A percentile compares a stretch with the other conserved stretches of the same genome.
phyloP scores from a whole-genome alignment of 768 basidiomycete species.

The Russula virescens region DNA sequence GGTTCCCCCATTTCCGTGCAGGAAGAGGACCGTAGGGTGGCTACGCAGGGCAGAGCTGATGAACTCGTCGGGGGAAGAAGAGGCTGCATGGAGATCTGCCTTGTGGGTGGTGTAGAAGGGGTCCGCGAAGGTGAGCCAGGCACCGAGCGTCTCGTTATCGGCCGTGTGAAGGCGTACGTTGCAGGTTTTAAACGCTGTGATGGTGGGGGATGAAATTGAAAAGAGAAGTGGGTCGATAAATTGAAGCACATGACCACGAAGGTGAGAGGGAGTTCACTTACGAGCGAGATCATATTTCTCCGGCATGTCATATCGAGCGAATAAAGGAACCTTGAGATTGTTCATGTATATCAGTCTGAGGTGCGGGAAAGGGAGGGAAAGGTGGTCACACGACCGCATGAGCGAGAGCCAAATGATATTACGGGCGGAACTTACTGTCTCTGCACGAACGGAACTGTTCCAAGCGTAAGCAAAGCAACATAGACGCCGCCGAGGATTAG shows the following conservation, averaged over 20 bases:
- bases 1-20: conserved; percentile 87
- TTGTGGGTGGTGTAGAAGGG: conserved; percentile 38
- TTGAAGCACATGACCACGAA: background rate
- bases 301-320: conserved; percentile 58
- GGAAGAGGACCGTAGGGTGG: conserved; percentile 78
- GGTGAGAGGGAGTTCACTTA: conserved; percentile 33
- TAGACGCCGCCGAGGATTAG: conserved; percentile 37
- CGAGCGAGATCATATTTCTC: conserved; percentile 80
- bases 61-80: conserved; percentile 35
- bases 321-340: conserved; percentile 54
- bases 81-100: conserved; percentile 35
- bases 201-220: background rate
- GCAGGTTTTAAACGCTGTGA: conserved; percentile 46
- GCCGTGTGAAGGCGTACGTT: conserved; percentile 65
- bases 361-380: background rate
- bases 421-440: conserved; percentile 45
- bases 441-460: conserved; percentile 61
- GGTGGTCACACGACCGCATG: conserved; percentile 29
- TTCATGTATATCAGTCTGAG: conserved; percentile 61
- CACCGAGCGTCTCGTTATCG: conserved; percentile 77
- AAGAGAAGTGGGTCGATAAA: background rate
- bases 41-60: conserved; percentile 49
- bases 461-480: conserved; percentile 38
- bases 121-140: conserved; percentile 80
- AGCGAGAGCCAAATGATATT: conserved; percentile 11